A percentile compares a stretch with the other conserved stretches of the same genome.
These are phyloP conservation scores for Fusarium sp. DNA, from an alignment of 2,329 filamentous ascomycete species.

Conservation along the genomic window DNA sequence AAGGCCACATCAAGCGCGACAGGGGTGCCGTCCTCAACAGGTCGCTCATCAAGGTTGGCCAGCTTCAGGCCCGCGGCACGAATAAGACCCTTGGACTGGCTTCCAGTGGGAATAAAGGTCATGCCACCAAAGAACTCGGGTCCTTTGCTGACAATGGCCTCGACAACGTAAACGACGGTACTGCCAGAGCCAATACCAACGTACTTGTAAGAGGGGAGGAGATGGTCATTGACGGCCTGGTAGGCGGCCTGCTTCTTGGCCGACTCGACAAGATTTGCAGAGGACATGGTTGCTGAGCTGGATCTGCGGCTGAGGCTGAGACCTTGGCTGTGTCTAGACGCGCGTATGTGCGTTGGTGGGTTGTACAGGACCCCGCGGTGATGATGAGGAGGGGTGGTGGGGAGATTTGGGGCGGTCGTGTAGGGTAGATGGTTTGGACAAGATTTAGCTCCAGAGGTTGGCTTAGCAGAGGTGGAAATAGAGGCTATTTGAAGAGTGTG, in stretches of 20 bases:
- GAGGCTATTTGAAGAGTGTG: background rate
- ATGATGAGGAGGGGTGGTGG: conserved; percentile 35
- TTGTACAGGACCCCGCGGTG: conserved; percentile 39
- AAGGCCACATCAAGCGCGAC: conserved; percentile 89
- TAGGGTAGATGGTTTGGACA: conserved; percentile 36
- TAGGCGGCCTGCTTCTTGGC: conserved; percentile 84
- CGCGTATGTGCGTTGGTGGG: conserved; percentile 31
- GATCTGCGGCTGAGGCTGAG: conserved; percentile 25
- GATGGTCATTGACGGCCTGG: conserved; percentile 81
- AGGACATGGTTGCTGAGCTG: conserved; percentile 54
- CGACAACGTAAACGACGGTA: conserved; percentile 88
- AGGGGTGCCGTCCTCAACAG: conserved; percentile 59
- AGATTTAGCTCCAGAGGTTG: background rate
- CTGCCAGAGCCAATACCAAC: conserved; percentile 87
- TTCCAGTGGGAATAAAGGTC: conserved; percentile 93
- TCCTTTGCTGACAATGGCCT: conserved; percentile 79
- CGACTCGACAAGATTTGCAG: conserved; percentile 70
- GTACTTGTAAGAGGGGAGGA: conserved; percentile 73
- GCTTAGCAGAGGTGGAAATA: background rate
- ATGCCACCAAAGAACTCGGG: conserved; percentile 72
- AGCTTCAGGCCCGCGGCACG: conserved; percentile 83
- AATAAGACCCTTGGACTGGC: conserved; percentile 91
- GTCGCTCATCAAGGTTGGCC: conserved; percentile 83
- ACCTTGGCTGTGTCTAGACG: conserved; percentile 29
- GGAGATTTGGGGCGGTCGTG: conserved; percentile 24